phyloP scores from a whole-genome alignment of 1,284 basidiomycete genomes.

The Malassezia sp. region DNA sequence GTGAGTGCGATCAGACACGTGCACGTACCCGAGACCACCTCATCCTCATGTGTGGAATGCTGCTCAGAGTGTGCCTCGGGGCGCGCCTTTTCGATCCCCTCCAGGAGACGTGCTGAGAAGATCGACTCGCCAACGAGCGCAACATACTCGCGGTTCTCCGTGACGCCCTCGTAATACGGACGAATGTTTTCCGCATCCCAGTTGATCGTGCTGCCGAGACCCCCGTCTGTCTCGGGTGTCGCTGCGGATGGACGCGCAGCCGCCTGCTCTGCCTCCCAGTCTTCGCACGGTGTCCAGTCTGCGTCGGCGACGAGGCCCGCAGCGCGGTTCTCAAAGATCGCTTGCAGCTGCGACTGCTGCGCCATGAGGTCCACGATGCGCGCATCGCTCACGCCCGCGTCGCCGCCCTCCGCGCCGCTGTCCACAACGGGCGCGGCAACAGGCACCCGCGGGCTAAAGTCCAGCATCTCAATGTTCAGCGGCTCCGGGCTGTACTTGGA shows the following conservation, averaged over 20 bases:
- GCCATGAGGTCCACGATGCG: slow-evolving; percentile 15
- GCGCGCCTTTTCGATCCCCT: slow-evolving; percentile 6
- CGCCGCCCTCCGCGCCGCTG: neutral
- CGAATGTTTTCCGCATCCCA: slow-evolving; percentile 5
- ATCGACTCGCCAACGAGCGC: slow-evolving; percentile 7
- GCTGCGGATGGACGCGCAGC: neutral
- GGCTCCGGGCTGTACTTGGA: neutral
- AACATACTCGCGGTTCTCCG: slow-evolving; percentile 10
- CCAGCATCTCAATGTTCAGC: slow-evolving; percentile 13
- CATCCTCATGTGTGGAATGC: slow-evolving; percentile 3
- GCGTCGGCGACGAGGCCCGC: slow-evolving; percentile 7
- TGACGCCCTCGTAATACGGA: slow-evolving; percentile 3
- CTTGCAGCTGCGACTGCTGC: slow-evolving; percentile 15
- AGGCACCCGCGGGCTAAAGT: slow-evolving; percentile 13
- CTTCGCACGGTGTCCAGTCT: slow-evolving; percentile 7
- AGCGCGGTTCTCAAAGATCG: slow-evolving; percentile 11
- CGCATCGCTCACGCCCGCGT: neutral
- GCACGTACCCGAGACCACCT: slow-evolving; percentile 1
- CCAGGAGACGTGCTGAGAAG: slow-evolving; percentile 5
- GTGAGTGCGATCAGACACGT: too few species aligned
- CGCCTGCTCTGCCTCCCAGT: slow-evolving; percentile 7
- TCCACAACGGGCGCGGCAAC: slow-evolving; percentile 5
- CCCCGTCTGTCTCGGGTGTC: neutral
- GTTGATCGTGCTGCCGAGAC: slow-evolving; percentile 3
- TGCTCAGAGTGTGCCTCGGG: neutral